Evolutionary conservation across 2,329 filamentous ascomycete species (phyloP), one percentile per base, ranked within the genome.

Genomic region (Talaromyces sp.): DNA sequence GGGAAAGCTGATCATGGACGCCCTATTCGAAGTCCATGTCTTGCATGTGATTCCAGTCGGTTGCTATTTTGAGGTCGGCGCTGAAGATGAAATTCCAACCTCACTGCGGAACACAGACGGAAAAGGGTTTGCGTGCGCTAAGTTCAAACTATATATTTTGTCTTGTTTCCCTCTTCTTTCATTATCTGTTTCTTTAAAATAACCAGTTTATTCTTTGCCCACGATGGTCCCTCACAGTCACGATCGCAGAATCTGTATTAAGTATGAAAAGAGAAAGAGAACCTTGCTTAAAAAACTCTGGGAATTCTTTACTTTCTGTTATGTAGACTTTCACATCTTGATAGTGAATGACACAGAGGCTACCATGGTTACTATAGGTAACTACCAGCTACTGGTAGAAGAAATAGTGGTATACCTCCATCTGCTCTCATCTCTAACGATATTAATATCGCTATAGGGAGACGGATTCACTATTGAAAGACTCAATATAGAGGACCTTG

Each of bases 1-100:
- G 61, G 69, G 41, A 61, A 58, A 13, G 54, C 54, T 3, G 54
- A 67, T 49, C 67, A 71, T 66, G 63, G 66, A 57, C 25, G 50
- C n/a, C 68, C 69, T 3, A 31, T 37, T 25, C 41, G 45, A 17
- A 41, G 35, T 5, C 45, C 66, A 31, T 71, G 68, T 35, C 8
- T 35, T 33, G 59, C 43, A 3, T 71, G 65, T 66, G 52, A 68
- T 54, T 37, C 39, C 10, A 64, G 50, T 17, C 8, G 15, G 19
- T 63, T 31, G 47, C 19, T 15, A 11, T 37, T 52, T 52, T 25
- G 22, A 10, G 61, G 63, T 47, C 54, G 43, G 50, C 56, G 63
- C 13, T 50, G 58, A 2, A 68, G 60, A 61, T 59, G 65, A 43
- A 52, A 62, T 54, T 63, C 56, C 52, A 57, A n/a, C 35, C 27